phyloP scores from a whole-genome alignment of 2,329 filamentous ascomycete species.

The Cytospora paraplurivora region DNA sequence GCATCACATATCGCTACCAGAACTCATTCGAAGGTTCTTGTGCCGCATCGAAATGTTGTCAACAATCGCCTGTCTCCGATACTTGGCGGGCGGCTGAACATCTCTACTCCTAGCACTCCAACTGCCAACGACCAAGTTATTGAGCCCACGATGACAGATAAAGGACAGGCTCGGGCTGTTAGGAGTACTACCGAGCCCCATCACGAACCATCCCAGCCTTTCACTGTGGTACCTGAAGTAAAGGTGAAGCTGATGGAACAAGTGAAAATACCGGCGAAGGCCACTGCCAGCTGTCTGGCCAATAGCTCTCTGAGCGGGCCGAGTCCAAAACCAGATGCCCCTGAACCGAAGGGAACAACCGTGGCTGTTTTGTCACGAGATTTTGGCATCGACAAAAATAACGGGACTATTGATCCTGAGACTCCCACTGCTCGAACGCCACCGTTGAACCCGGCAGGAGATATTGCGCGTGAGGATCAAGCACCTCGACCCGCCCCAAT shows the following conservation, averaged over 20 bases:
- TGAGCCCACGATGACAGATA: neutral
- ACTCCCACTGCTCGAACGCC: neutral
- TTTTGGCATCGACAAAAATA: neutral
- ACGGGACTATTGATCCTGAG: neutral
- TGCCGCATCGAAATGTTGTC: neutral
- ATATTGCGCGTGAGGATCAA: neutral
- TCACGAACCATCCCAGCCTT: neutral
- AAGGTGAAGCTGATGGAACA: neutral
- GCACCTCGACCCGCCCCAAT: neutral
- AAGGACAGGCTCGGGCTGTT: neutral
- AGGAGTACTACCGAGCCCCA: neutral
- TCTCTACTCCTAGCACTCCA: neutral
- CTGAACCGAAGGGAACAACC: neutral
- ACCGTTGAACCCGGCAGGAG: neutral
- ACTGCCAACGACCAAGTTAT: neutral
- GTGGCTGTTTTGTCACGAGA: neutral
- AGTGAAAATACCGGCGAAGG: neutral
- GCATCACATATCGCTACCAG: neutral
- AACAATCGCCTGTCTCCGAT: neutral
- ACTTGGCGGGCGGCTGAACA: neutral
- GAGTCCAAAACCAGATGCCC: neutral
- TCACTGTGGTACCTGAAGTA: neutral
- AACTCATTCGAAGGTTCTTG: neutral
- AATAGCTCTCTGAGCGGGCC: neutral
- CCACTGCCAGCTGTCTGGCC: neutral